Evolutionary conservation across 768 basidiomycete genomes (phyloP).

Genomic region (Mycena rebaudengoi): DNA sequence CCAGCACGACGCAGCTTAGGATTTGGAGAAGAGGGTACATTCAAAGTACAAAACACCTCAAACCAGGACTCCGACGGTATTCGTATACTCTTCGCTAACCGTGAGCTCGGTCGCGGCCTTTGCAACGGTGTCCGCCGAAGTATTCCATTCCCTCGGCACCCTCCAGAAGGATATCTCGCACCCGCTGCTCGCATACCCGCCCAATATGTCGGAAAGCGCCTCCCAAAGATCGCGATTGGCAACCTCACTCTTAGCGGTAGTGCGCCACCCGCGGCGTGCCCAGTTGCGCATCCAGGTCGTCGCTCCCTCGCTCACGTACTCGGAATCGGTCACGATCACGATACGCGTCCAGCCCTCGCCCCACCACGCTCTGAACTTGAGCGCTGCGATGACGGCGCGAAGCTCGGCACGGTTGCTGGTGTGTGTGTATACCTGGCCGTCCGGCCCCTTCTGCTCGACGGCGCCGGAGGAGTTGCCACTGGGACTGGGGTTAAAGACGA

Average conservation of each 20-base stretch:
- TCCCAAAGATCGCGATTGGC: slow-evolving; percentile 36
- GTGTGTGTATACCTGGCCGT: slow-evolving; percentile 14
- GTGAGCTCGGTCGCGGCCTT: slow-evolving; percentile 6
- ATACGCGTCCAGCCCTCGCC: slow-evolving; percentile 37
- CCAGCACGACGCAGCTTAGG: too few species aligned
- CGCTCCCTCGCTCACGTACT: slow-evolving; percentile 39
- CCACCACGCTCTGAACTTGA: slow-evolving; percentile 32
- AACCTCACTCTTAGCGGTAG: slow-evolving; percentile 19
- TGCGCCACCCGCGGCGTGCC: slow-evolving; percentile 32
- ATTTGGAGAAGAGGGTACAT: too few species aligned
- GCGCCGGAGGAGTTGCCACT: background rate
- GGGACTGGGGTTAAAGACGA: background rate
- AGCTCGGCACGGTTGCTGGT: slow-evolving; percentile 45
- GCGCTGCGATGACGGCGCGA: slow-evolving; percentile 34
- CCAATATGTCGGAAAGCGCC: slow-evolving; percentile 22
- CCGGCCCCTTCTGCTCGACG: background rate
- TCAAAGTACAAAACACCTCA: background rate
- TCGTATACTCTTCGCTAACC: background rate
- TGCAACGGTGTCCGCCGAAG: slow-evolving; percentile 25
- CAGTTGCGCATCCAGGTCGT: slow-evolving; percentile 31
- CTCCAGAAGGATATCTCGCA: slow-evolving; percentile 28
- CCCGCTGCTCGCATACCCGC: slow-evolving; percentile 22
- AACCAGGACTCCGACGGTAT: background rate
- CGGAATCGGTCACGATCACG: slow-evolving; percentile 39
- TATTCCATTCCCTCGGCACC: slow-evolving; percentile 28